A percentile compares a stretch with the other conserved stretches of the same genome.
phyloP scores from a whole-genome alignment of 208 protist species.

The Phytomonas francai region DNA sequence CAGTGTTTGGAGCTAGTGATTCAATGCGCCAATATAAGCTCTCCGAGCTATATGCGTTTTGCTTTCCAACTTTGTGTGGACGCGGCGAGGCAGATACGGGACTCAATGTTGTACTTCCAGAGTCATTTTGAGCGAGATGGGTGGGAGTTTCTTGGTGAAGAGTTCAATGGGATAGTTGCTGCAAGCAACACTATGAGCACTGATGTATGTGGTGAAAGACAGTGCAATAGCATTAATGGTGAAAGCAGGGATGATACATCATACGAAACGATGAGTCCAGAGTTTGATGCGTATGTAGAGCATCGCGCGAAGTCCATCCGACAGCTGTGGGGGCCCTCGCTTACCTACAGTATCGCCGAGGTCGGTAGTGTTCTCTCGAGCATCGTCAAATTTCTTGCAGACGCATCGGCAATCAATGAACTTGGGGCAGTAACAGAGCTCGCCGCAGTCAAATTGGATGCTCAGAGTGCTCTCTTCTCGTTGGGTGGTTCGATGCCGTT shows the following conservation, averaged over 20 bases:
- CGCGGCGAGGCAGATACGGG: conserved; percentile 56
- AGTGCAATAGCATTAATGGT: conserved; percentile 7
- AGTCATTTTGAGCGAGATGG: conserved; percentile 29
- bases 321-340: conserved; percentile 38
- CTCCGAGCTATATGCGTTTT: conserved; percentile 46
- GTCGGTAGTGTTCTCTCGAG: conserved; percentile 41
- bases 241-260: neutral
- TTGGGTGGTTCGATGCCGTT: conserved; percentile 15
- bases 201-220: neutral
- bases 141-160: neutral
- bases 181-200: neutral
- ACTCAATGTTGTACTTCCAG: conserved; percentile 40
- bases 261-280: neutral
- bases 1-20: conserved; percentile 45
- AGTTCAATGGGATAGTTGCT: neutral
- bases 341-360: conserved; percentile 34
- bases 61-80: conserved; percentile 61
- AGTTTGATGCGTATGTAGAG: conserved; percentile 14
- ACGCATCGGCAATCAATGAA: conserved; percentile 30
- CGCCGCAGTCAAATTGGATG: conserved; percentile 43
- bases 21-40: conserved; percentile 30
- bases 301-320: conserved; percentile 27
- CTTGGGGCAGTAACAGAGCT: conserved; percentile 31
- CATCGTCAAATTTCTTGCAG: conserved; percentile 41
- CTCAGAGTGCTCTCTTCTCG: conserved; percentile 34